Conservation (phyloP, 164 flowering plant genomes). For the Vitis rotundifolia region DNA sequence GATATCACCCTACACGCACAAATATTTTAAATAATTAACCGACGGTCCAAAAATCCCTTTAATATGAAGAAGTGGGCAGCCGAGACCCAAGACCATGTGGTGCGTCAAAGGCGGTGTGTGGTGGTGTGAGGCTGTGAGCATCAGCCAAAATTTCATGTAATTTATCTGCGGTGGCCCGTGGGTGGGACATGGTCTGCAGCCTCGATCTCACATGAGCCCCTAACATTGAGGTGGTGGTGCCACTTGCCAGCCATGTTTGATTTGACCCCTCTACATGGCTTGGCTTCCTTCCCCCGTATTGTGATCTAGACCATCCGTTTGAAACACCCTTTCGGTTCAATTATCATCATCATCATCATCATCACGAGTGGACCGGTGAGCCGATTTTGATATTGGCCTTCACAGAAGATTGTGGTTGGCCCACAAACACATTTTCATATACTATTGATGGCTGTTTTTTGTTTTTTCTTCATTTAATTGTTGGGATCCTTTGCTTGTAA, state of each 20-base stretch:
- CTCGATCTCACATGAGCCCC: not conserved
- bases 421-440: too few species aligned
- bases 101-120: not conserved
- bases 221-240: not conserved
- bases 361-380: too few species aligned
- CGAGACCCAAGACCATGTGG: not conserved
- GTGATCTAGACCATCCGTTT: too few species aligned
- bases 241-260: not conserved
- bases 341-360: too few species aligned
- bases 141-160: not conserved
- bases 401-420: too few species aligned
- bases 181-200: not conserved
- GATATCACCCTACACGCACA: not conserved
- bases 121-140: not conserved
- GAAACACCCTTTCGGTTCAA: too few species aligned
- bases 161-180: not conserved
- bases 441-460: too few species aligned
- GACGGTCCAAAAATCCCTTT: not conserved
- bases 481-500: too few species aligned
- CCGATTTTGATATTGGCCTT: too few species aligned
- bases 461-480: too few species aligned
- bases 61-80: not conserved
- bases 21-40: not conserved
- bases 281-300: too few species aligned
- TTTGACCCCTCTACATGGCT: not conserved